A percentile compares a stretch with the other conserved stretches of the same genome.
These are phyloP conservation scores for Megacollybia marginata DNA, from an alignment of 768 basidiomycete species.

Conservation along the genomic window DNA sequence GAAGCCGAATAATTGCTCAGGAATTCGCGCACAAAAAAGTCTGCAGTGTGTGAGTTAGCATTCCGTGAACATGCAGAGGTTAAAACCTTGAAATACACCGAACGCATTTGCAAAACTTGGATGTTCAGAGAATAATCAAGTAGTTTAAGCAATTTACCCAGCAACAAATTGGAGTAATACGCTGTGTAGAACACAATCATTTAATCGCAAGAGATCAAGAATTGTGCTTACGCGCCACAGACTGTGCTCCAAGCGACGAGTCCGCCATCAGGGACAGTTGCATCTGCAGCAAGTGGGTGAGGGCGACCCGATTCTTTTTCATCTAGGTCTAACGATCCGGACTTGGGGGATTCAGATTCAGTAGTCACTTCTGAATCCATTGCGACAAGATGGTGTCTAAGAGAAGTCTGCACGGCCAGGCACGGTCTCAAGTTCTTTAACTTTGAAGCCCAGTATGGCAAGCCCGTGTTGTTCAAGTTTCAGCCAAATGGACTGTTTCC, in stretches of 20 bases:
- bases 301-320: too few species aligned
- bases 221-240: slow-evolving; percentile 2
- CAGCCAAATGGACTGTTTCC: too few species aligned
- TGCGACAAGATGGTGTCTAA: too few species aligned
- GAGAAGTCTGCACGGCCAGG: too few species aligned
- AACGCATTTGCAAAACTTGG: slow-evolving; percentile 5
- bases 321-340: too few species aligned
- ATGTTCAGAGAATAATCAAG: slow-evolving; percentile 7
- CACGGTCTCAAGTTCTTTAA: too few species aligned
- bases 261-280: background rate
- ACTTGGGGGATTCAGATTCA: too few species aligned
- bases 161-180: background rate
- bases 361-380: too few species aligned
- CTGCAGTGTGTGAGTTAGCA: background rate
- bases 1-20: slow-evolving; percentile 1
- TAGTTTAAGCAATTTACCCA: background rate
- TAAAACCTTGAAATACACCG: slow-evolving; percentile 3
- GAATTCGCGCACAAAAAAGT: slow-evolving; percentile 6
- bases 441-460: too few species aligned
- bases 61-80: background rate
- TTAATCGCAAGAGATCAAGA: background rate
- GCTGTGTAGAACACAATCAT: background rate
- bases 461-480: too few species aligned
- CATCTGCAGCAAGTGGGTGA: too few species aligned
- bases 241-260: slow-evolving; percentile 1